These are phyloP conservation scores for Bolboschoenoplectus hybrid DNA, from an alignment of 202 grass and related monocot genomes.

Conservation along the genomic window DNA sequence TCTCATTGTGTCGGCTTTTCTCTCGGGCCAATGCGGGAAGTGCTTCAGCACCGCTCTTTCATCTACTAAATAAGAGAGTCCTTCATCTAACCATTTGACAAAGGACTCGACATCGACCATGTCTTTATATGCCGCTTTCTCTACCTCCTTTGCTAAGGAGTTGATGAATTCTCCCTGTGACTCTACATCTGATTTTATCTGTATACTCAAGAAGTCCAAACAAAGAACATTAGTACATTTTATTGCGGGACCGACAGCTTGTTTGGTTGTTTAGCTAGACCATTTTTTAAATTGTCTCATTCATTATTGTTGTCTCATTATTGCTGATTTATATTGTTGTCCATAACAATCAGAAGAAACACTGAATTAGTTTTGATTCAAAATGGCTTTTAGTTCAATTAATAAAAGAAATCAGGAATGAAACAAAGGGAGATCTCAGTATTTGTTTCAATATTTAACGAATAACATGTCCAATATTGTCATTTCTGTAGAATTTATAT, in stretches of 20 bases:
- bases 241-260: background rate
- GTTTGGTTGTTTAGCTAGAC: background rate
- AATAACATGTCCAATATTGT: background rate
- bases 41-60: conserved; percentile 99
- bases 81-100: conserved; percentile 97
- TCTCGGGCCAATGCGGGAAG: conserved; percentile 92
- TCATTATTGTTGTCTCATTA: background rate
- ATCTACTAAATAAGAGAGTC: conserved; percentile 90
- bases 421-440: background rate
- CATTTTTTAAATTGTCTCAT: background rate
- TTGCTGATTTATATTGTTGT: background rate
- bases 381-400: background rate
- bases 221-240: background rate
- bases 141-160: conserved; percentile 73
- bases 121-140: conserved; percentile 76
- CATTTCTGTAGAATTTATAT: background rate
- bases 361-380: background rate
- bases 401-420: background rate
- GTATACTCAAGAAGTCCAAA: conserved; percentile 29
- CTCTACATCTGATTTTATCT: conserved; percentile 99
- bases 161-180: conserved; percentile 86
- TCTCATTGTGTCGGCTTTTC: conserved; percentile 98
- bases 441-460: background rate
- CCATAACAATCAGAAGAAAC: background rate
- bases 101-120: conserved; percentile 92